A percentile compares a stretch with the other conserved stretches of the same genome.
phyloP scores from a whole-genome alignment of 2,329 filamentous ascomycete genomes.

The Neodidymelliopsis sp. region DNA sequence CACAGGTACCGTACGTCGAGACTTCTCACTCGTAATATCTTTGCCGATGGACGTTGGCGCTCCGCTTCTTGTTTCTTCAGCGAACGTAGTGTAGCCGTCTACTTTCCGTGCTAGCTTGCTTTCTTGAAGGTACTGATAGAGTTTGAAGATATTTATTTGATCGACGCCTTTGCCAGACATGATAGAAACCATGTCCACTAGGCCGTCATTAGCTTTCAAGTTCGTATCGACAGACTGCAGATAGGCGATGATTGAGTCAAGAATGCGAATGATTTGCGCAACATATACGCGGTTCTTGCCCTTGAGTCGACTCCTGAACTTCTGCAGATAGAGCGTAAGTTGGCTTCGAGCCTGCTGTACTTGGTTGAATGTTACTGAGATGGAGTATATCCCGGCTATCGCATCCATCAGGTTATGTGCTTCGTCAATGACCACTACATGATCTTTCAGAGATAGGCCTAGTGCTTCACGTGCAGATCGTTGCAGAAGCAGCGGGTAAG shows the following conservation, averaged over 20 bases:
- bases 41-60: conserved; percentile 17
- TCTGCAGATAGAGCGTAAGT: conserved; percentile 81
- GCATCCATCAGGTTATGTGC: conserved; percentile 98
- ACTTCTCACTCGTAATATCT: conserved; percentile 5
- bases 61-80: conserved; percentile 57
- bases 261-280: conserved; percentile 81
- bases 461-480: conserved; percentile 86
- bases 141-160: conserved; percentile 91
- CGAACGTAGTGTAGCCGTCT: conserved; percentile 79
- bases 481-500: conserved; percentile 89
- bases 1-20: conserved; percentile 57
- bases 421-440: conserved; percentile 95
- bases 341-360: conserved; percentile 76
- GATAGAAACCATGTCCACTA: conserved; percentile 74
- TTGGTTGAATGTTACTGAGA: conserved; percentile 76
- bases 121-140: conserved; percentile 86
- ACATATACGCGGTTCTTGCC: conserved; percentile 92
- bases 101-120: conserved; percentile 95
- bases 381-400: conserved; percentile 84
- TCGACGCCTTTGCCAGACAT: conserved; percentile 87
- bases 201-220: conserved; percentile 63
- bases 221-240: conserved; percentile 61
- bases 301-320: conserved; percentile 86
- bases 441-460: conserved; percentile 82
- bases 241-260: conserved; percentile 79